Percentiles rank a stretch among this genome's conserved stretches.
Evolutionary conservation across 495 filamentous ascomycete genomes (phyloP).

Genomic region (Oidiodendron maius): DNA sequence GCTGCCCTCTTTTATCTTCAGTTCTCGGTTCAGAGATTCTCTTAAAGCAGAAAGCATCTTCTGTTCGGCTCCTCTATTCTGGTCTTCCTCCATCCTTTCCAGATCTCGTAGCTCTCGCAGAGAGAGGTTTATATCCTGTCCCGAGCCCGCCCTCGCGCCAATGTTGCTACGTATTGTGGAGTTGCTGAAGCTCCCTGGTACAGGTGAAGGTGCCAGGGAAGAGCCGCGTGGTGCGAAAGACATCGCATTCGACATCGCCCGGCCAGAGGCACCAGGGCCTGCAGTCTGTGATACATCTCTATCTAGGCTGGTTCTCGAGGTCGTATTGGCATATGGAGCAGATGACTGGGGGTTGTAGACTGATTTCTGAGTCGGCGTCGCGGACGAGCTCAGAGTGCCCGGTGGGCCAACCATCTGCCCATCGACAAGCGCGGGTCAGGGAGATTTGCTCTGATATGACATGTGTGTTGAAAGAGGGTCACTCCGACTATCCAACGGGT

Average conservation of each 20-base stretch:
- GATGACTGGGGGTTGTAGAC: conserved; percentile 50
- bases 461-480: conserved; percentile 14
- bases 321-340: conserved; percentile 33
- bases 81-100: conserved; percentile 60
- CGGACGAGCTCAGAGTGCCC: conserved; percentile 57
- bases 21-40: conserved; percentile 84
- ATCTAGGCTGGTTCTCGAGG: conserved; percentile 15
- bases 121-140: conserved; percentile 51
- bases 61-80: conserved; percentile 53
- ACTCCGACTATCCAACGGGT: too few species aligned
- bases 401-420: conserved; percentile 50
- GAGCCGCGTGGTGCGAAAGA: conserved; percentile 57
- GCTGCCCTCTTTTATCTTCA: conserved; percentile 94
- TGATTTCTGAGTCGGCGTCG: conserved; percentile 66
- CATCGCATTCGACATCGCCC: conserved; percentile 52
- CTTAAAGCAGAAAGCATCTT: conserved; percentile 66
- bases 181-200: conserved; percentile 82
- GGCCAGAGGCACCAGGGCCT: conserved; percentile 30
- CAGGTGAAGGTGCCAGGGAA: conserved; percentile 61
- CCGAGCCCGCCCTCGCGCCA: conserved; percentile 59
- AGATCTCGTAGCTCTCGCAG: conserved; percentile 33
- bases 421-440: conserved; percentile 16
- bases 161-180: conserved; percentile 77
- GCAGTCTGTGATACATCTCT: conserved; percentile 41
- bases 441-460: conserved; percentile 9